Evolutionary conservation across 1,284 basidiomycete species (phyloP).

Genomic region (Abortiporus biennis): DNA sequence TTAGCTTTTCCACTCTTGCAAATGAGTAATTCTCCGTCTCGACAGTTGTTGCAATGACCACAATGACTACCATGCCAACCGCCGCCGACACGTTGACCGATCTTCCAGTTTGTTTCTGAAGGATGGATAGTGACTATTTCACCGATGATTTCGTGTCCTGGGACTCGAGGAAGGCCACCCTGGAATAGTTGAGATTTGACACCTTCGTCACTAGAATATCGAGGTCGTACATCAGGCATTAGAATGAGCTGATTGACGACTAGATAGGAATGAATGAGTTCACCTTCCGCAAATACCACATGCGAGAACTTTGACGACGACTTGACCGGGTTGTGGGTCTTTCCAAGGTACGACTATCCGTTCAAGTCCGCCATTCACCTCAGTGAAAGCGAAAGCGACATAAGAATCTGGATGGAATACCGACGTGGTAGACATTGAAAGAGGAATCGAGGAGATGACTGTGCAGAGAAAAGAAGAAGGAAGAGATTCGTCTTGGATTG

Average conservation of each 20-base stretch:
- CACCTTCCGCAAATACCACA: constrained; percentile 22
- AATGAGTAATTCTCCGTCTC: constrained; percentile 16
- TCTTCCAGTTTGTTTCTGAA: constrained; percentile 13
- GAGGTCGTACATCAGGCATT: constrained; percentile 16
- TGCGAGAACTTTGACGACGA: constrained; percentile 28
- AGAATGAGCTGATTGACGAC: not conserved
- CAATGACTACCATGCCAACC: constrained; percentile 25
- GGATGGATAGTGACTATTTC: constrained; percentile 19
- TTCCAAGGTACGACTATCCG: constrained; percentile 20
- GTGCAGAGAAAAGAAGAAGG: too few relatives aligned
- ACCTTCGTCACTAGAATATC: constrained; percentile 14
- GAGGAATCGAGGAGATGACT: too few relatives aligned
- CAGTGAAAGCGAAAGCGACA: constrained; percentile 19
- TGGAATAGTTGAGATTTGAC: constrained; percentile 14
- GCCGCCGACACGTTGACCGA: constrained; percentile 22
- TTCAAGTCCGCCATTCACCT: constrained; percentile 3
- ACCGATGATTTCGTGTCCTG: constrained; percentile 23
- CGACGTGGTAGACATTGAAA: too few relatives aligned
- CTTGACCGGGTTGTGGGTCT: constrained; percentile 23
- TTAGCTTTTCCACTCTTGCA: constrained; percentile 9
- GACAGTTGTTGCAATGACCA: constrained; percentile 17
- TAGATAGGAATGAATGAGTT: too few relatives aligned
- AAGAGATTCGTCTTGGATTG: too few relatives aligned
- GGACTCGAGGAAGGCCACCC: constrained; percentile 15
- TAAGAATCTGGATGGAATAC: constrained; percentile 24